Evolutionary conservation across 2,329 filamentous ascomycete species (phyloP).

Genomic region (Exophiala bonariae): DNA sequence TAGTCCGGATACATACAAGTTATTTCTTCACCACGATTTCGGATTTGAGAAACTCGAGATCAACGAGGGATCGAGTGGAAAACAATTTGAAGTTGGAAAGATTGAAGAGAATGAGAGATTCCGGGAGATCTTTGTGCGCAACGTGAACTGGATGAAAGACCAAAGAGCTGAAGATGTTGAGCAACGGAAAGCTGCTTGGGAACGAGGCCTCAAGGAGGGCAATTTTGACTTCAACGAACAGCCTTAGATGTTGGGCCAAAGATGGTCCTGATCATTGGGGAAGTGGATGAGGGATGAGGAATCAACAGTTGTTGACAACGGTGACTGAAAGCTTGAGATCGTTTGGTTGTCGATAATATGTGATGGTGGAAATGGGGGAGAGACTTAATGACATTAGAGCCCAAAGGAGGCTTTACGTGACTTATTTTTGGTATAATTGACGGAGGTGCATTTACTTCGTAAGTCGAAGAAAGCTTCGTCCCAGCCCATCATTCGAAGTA

Average conservation of each 20-base stretch:
- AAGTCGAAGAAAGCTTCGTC: too few relatives aligned
- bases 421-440: too few relatives aligned
- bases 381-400: too few relatives aligned
- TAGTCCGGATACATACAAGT: slow-evolving; percentile 75
- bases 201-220: slow-evolving; percentile 24
- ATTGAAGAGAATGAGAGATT: slow-evolving; percentile 49
- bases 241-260: neutral
- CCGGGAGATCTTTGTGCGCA: slow-evolving; percentile 54
- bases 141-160: slow-evolving; percentile 52
- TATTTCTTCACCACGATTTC: slow-evolving; percentile 70
- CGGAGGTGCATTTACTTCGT: too few relatives aligned
- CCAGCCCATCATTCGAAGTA: too few relatives aligned
- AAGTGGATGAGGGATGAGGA: too few relatives aligned
- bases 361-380: too few relatives aligned
- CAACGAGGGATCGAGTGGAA: slow-evolving; percentile 31
- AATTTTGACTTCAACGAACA: slow-evolving; percentile 26
- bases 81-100: slow-evolving; percentile 32
- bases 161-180: slow-evolving; percentile 52
- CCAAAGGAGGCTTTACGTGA: too few relatives aligned
- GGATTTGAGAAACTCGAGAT: slow-evolving; percentile 49
- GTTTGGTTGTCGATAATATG: too few relatives aligned
- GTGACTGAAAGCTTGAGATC: too few relatives aligned
- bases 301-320: too few relatives aligned
- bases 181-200: slow-evolving; percentile 25
- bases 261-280: too few relatives aligned